These are phyloP conservation scores for Spathaspora sp. DNA, from an alignment of 805 yeast genomes.

Conservation along the genomic window DNA sequence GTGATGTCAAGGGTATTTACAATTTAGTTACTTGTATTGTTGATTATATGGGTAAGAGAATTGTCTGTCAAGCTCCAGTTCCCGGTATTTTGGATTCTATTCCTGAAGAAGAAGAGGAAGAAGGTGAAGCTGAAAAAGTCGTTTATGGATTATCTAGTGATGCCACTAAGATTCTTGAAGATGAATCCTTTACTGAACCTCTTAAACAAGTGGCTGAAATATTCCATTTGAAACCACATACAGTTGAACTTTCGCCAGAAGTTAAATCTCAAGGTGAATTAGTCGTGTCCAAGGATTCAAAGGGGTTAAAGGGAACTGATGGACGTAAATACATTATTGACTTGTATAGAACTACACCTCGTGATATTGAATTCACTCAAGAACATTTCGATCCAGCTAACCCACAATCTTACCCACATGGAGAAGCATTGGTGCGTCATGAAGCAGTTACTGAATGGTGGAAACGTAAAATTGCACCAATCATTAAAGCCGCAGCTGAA, in stretches of 20 bases:
- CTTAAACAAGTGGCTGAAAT: conserved; percentile 64
- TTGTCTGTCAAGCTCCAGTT: conserved; percentile 91
- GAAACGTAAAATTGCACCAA: conserved; percentile 58
- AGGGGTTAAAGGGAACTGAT: conserved; percentile 84
- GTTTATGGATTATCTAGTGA: conserved; percentile 75
- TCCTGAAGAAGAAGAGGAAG: conserved; percentile 36
- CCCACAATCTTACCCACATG: conserved; percentile 67
- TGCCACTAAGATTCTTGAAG: conserved; percentile 44
- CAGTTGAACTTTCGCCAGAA: conserved; percentile 47
- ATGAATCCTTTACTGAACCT: conserved; percentile 50
- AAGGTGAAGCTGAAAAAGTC: conserved; percentile 47
- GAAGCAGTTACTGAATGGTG: conserved; percentile 94
- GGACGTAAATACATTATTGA: conserved; percentile 83
- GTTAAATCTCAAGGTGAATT: conserved; percentile 42
- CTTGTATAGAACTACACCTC: conserved; percentile 77
- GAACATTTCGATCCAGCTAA: conserved; percentile 37
- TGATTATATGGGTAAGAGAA: conserved; percentile 85
- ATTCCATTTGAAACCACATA: conserved; percentile 74
- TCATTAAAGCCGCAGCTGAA: conserved; percentile 49
- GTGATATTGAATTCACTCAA: conserved; percentile 75
- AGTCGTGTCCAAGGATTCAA: conserved; percentile 71
- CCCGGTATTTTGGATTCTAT: conserved; percentile 71
- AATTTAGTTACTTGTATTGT: conserved; percentile 80
- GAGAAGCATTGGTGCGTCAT: conserved; percentile 71
- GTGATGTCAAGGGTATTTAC: conserved; percentile 60